Evolutionary conservation across 2,329 filamentous ascomycete species (phyloP).

Genomic region (Trichoderma atroviride): DNA sequence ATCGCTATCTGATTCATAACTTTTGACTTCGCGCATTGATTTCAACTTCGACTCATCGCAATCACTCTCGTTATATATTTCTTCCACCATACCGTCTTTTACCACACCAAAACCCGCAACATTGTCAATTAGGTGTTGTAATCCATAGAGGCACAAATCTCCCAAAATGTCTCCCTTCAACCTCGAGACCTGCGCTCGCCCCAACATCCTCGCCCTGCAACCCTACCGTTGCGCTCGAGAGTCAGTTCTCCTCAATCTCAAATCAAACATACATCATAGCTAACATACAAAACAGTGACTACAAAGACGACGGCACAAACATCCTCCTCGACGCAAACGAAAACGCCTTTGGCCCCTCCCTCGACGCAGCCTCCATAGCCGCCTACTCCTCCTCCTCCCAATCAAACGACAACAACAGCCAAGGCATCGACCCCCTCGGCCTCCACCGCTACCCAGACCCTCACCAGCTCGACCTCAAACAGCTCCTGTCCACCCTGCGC

Average conservation of each 20-base stretch:
- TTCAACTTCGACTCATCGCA: not conserved
- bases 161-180: constrained; percentile 65
- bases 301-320: constrained; percentile 97
- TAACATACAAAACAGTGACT: constrained; percentile 67
- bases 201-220: constrained; percentile 75
- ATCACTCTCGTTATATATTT: not conserved
- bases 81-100: not conserved
- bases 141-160: not conserved
- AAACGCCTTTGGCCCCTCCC: constrained; percentile 88
- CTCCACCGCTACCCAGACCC: constrained; percentile 96
- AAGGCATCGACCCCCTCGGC: constrained; percentile 70
- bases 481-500: constrained; percentile 81
- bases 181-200: constrained; percentile 71
- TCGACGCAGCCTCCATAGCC: constrained; percentile 53
- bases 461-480: constrained; percentile 86
- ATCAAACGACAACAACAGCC: constrained; percentile 33
- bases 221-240: constrained; percentile 83
- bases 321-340: constrained; percentile 97
- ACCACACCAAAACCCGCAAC: not conserved
- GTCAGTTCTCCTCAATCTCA: constrained; percentile 50
- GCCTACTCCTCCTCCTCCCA: constrained; percentile 42
- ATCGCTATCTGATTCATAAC: constrained; percentile 14
- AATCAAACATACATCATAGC: not conserved
- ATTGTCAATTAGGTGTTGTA: constrained; percentile 12
- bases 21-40: constrained; percentile 10